These are phyloP conservation scores for Rubia balearica DNA, from an alignment of 305 asterid genomes.

Conservation along the genomic window DNA sequence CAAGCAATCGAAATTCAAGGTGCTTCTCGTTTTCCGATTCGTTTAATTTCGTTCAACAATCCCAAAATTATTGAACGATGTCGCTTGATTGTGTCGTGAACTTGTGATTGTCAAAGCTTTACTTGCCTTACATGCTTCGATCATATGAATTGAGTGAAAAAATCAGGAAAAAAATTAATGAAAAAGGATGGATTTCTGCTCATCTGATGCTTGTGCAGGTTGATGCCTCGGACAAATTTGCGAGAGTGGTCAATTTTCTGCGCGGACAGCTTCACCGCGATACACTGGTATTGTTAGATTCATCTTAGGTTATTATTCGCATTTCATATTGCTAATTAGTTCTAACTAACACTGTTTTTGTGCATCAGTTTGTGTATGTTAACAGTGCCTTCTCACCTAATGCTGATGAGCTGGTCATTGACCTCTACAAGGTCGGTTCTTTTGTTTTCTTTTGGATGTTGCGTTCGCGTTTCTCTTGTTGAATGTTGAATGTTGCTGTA, in stretches of 20 bases:
- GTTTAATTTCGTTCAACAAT: neutral
- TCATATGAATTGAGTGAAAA: neutral
- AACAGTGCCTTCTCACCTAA: slow-evolving; percentile 14
- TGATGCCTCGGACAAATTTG: slow-evolving; percentile 17
- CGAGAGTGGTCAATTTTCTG: slow-evolving; percentile 80
- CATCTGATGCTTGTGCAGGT: neutral
- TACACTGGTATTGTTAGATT: slow-evolving; percentile 4
- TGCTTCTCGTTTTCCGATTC: neutral
- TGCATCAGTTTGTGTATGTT: slow-evolving; percentile 12
- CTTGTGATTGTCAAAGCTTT: neutral
- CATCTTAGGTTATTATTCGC: neutral
- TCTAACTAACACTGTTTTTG: neutral
- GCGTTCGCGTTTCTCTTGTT: neutral
- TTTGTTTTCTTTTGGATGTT: neutral
- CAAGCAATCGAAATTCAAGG: slow-evolving; percentile 11
- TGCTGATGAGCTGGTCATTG: slow-evolving; percentile 14
- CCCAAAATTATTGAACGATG: neutral
- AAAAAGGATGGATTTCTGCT: neutral
- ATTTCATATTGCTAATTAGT: neutral
- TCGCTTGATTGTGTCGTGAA: neutral
- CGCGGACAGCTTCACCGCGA: slow-evolving; percentile 63
- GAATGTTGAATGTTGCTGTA: neutral
- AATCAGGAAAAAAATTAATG: neutral
- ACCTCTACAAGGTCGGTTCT: slow-evolving; percentile 14
- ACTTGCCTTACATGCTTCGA: neutral